Evolutionary conservation across 352 stramenopile genomes (phyloP).

Genomic region (Pythium graminicola): DNA sequence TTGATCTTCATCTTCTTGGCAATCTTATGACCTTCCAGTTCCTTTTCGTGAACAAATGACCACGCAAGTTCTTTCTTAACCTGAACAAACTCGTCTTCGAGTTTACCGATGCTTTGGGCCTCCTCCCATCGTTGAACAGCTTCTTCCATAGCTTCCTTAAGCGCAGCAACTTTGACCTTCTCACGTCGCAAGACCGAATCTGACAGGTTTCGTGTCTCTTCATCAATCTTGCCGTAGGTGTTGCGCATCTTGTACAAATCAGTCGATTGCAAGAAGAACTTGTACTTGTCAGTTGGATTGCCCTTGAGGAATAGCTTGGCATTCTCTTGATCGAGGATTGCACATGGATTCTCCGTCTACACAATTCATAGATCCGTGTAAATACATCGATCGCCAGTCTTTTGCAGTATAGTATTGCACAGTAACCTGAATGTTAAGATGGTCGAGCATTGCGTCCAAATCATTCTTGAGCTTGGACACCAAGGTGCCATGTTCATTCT

Average conservation of each 20-base stretch:
- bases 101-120: conserved; percentile 67
- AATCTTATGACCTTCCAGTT: conserved; percentile 38
- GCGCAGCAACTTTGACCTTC: conserved; percentile 45
- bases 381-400: too few species aligned
- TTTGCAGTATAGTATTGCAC: not conserved
- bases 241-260: conserved; percentile 90
- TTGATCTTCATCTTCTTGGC: conserved; percentile 54
- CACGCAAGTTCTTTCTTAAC: conserved; percentile 76
- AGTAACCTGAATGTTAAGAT: conserved; percentile 82
- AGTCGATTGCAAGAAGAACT: conserved; percentile 96
- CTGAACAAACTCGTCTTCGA: conserved; percentile 63
- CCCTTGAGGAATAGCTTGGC: conserved; percentile 97
- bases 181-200: conserved; percentile 67
- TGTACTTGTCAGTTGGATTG: conserved; percentile 94
- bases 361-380: not conserved
- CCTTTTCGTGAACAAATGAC: conserved; percentile 76
- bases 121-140: conserved; percentile 67
- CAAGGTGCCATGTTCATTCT: conserved; percentile 45
- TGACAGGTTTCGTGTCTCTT: conserved; percentile 56
- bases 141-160: conserved; percentile 58
- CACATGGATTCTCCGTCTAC: conserved; percentile 96
- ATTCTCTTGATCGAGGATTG: conserved; percentile 97
- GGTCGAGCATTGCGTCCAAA: conserved; percentile 91
- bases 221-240: conserved; percentile 82
- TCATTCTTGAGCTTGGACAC: conserved; percentile 89